Conservation (phyloP, 2,329 filamentous ascomycete genomes). For the Aspergillus ochraceoroseus region DNA sequence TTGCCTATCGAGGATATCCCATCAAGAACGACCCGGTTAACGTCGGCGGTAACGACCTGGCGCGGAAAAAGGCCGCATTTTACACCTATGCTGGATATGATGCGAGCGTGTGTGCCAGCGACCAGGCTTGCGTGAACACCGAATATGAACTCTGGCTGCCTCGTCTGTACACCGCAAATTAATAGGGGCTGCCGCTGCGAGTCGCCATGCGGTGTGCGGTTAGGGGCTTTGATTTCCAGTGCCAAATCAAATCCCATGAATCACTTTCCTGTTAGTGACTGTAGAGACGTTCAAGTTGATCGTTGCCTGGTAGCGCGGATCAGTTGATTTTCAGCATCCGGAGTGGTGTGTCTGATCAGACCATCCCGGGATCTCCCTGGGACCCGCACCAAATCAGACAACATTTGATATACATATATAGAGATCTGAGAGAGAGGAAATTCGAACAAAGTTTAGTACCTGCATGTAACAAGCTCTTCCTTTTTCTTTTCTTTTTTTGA, state of each 20-base stretch:
- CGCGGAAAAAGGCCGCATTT: conserved; percentile 9
- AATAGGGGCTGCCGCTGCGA: background rate
- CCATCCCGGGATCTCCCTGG: conserved; percentile 18
- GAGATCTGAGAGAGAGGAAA: no score
- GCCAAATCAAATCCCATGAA: no score
- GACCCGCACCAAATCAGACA: no score
- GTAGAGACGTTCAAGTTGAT: no score
- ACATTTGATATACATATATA: no score
- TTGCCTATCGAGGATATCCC: conserved; percentile 16
- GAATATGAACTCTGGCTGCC: conserved; percentile 9
- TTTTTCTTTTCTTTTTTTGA: no score
- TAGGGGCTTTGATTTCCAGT: no score
- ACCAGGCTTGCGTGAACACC: background rate
- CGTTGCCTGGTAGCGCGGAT: no score
- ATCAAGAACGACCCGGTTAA: conserved; percentile 2
- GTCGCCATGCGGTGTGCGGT: no score
- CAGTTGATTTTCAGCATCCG: conserved; percentile 13
- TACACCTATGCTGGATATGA: conserved; percentile 12
- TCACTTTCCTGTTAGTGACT: no score
- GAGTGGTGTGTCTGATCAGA: conserved; percentile 23
- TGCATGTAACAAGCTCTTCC: no score
- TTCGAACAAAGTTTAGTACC: background rate
- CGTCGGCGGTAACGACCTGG: conserved; percentile 2
- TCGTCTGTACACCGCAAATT: conserved; percentile 5
- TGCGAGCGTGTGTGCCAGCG: conserved; percentile 4